Evolutionary conservation across 805 yeast species (phyloP).

Genomic region (Candida pini): DNA sequence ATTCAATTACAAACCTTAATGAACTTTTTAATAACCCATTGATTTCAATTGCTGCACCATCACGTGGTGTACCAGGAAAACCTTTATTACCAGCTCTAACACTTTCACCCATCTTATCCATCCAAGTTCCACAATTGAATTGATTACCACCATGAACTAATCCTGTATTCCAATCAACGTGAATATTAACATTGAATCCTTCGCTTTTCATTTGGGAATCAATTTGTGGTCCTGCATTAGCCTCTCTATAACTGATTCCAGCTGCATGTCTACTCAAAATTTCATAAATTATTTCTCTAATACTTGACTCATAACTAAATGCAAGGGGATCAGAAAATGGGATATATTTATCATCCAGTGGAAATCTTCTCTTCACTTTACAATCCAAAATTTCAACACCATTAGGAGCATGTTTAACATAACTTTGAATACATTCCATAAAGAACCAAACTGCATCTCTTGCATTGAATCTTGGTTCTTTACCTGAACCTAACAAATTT

Average conservation of each 20-base stretch:
- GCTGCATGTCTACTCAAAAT: constrained; percentile 81
- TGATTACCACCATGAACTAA: constrained; percentile 88
- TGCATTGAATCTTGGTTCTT: constrained; percentile 91
- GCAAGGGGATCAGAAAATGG: constrained; percentile 67
- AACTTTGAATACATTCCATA: constrained; percentile 83
- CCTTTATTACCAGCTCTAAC: constrained; percentile 77
- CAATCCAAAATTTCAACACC: constrained; percentile 66
- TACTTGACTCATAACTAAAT: constrained; percentile 60
- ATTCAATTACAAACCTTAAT: constrained; percentile 67
- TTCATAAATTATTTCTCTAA: constrained; percentile 77
- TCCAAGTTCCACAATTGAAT: constrained; percentile 97
- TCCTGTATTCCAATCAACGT: constrained; percentile 88
- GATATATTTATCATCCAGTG: constrained; percentile 78
- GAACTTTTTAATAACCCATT: constrained; percentile 83
- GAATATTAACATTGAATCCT: constrained; percentile 80
- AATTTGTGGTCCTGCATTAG: constrained; percentile 84
- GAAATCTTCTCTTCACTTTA: constrained; percentile 69
- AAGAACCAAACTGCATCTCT: constrained; percentile 98
- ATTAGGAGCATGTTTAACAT: constrained; percentile 58
- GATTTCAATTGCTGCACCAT: constrained; percentile 93
- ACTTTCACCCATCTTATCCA: constrained; percentile 99
- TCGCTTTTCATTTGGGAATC: constrained; percentile 91
- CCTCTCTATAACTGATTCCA: constrained; percentile 86
- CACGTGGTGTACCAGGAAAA: constrained; percentile 96
- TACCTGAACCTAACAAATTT: constrained; percentile 84